Conservation (phyloP, 495 filamentous ascomycete species). For the Endocarpon pusillum region DNA sequence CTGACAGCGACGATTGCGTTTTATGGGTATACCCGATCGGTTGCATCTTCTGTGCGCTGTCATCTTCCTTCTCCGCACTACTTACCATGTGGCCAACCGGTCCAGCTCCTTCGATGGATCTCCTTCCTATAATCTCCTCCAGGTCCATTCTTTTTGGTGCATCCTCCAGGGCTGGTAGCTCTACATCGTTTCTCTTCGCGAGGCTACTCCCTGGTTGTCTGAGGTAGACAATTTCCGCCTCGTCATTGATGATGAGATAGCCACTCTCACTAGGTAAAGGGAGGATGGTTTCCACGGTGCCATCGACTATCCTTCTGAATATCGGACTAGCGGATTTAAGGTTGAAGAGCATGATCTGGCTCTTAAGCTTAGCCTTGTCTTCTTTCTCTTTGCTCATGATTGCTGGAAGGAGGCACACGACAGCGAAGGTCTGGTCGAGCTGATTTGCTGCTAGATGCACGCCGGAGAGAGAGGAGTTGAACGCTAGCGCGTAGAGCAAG, state of each 20-base stretch:
- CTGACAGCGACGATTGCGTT: too few species aligned
- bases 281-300: slow-evolving; percentile 35
- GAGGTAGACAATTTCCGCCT: not conserved
- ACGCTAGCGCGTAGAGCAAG: slow-evolving; percentile 21
- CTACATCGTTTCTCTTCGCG: too few species aligned
- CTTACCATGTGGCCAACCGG: not conserved
- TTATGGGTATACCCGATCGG: too few species aligned
- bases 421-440: slow-evolving; percentile 37
- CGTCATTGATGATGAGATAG: slow-evolving; percentile 5
- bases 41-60: not conserved
- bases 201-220: not conserved
- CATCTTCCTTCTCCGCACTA: not conserved
- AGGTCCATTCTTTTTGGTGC: not conserved
- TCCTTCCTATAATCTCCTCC: not conserved
- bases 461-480: slow-evolving; percentile 21
- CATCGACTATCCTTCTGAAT: slow-evolving; percentile 26
- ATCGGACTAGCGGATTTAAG: slow-evolving; percentile 28
- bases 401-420: slow-evolving; percentile 30
- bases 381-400: slow-evolving; percentile 16
- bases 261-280: slow-evolving; percentile 22
- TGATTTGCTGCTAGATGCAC: slow-evolving; percentile 44
- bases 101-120: too few species aligned
- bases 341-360: slow-evolving; percentile 40
- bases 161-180: not conserved
- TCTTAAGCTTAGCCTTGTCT: slow-evolving; percentile 12